Conservation (phyloP, 1,284 basidiomycete species). For the Ganoderma boninense region DNA sequence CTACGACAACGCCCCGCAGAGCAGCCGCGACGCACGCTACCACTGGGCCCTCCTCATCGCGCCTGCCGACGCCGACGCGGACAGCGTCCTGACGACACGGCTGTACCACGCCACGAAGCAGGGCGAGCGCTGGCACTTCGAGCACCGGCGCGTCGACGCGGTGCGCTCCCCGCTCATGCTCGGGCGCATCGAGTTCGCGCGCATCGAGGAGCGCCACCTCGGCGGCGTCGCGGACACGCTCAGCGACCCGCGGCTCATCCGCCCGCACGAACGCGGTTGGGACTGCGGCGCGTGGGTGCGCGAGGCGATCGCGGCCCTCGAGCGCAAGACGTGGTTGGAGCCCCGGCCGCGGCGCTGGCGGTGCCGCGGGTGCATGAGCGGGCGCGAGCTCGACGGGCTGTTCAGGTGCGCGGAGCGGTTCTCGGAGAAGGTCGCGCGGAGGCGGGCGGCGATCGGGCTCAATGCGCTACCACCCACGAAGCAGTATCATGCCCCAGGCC, state of each 20-base stretch:
- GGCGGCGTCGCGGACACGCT: slow-evolving; percentile 10
- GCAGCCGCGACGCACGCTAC: slow-evolving; percentile 12
- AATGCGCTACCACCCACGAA: slow-evolving; percentile 22
- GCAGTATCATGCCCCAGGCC: slow-evolving; percentile 19
- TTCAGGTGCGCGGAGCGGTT: slow-evolving; percentile 19
- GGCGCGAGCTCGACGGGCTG: slow-evolving; percentile 16
- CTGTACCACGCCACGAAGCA: slow-evolving; percentile 26
- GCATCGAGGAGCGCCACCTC: slow-evolving; percentile 14
- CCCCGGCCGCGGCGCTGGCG: background rate
- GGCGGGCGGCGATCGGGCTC: slow-evolving; percentile 11
- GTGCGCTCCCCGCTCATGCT: slow-evolving; percentile 30
- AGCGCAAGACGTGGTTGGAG: slow-evolving; percentile 10
- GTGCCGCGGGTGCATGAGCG: background rate
- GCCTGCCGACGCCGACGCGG: slow-evolving; percentile 19
- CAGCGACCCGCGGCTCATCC: slow-evolving; percentile 13
- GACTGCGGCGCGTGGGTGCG: slow-evolving; percentile 29
- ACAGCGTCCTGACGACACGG: slow-evolving; percentile 17
- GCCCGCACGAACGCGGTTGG: slow-evolving; percentile 17
- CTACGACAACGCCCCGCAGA: slow-evolving; percentile 23
- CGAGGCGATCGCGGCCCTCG: slow-evolving; percentile 23
- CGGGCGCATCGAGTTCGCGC: slow-evolving; percentile 26
- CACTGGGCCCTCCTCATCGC: slow-evolving; percentile 31
- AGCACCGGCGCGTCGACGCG: slow-evolving; percentile 26
- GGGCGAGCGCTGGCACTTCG: slow-evolving; percentile 24
- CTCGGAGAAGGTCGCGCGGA: slow-evolving; percentile 18